Conservation (phyloP, 78 protist species). For the Bodo saltans region DNA sequence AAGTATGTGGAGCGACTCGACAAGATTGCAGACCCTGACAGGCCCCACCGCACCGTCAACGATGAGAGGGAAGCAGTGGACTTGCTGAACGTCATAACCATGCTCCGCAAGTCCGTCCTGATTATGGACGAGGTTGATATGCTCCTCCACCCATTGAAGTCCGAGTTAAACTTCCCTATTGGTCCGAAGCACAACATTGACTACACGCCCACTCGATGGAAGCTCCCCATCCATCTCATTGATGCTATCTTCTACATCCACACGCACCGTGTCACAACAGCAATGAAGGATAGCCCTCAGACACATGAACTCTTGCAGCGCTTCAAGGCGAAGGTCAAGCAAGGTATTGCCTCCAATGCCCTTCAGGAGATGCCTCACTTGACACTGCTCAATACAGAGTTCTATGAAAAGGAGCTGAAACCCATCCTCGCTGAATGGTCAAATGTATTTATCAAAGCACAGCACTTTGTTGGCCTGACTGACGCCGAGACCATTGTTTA, state of each 20-base stretch:
- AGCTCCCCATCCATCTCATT: constrained; percentile 34
- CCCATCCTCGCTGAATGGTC: constrained; percentile 43
- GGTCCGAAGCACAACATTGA: constrained; percentile 32
- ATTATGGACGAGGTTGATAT: constrained; percentile 43
- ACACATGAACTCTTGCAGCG: background rate
- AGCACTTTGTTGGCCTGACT: background rate
- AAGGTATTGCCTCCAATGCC: background rate
- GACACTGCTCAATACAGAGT: constrained; percentile 37
- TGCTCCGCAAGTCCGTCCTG: background rate
- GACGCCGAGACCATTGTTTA: constrained; percentile 10
- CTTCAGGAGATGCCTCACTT: constrained; percentile 42
- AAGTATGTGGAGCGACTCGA: constrained; percentile 10
- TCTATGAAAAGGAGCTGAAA: constrained; percentile 9
- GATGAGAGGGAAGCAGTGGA: background rate
- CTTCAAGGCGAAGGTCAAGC: background rate
- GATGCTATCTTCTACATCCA: constrained; percentile 11
- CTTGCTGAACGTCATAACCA: background rate
- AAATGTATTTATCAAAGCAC: constrained; percentile 18
- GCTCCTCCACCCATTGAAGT: constrained; percentile 43
- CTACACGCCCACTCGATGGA: constrained; percentile 31
- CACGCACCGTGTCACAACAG: background rate
- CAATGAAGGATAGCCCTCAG: constrained; percentile 1
- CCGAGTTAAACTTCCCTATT: constrained; percentile 55
- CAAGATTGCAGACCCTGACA: background rate
- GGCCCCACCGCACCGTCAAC: background rate